A percentile compares a stretch with the other conserved stretches of the same genome.
These are phyloP conservation scores for Clathrus columnatus DNA, from an alignment of 768 basidiomycete genomes.

Conservation along the genomic window DNA sequence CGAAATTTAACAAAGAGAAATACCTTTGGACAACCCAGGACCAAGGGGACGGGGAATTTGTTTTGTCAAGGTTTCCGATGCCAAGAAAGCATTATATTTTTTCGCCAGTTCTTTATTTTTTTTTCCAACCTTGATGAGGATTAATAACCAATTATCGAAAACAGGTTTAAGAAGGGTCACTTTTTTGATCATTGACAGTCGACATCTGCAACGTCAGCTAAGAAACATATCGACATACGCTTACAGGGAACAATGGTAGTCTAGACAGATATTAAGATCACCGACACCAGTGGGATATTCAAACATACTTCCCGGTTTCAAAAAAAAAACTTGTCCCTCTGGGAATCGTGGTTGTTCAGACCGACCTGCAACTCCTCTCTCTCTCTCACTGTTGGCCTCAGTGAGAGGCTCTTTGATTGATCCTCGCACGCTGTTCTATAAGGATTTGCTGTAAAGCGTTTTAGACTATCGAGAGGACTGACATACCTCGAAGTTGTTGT, in stretches of 20 bases:
- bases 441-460: too few relatives aligned
- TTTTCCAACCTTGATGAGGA: constrained; percentile 65
- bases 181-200: constrained; percentile 99
- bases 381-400: constrained; percentile 45
- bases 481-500: too few relatives aligned
- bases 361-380: constrained; percentile 95
- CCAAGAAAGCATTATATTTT: constrained; percentile 98
- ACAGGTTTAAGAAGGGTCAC: constrained; percentile 37
- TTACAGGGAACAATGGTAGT: constrained; percentile 96
- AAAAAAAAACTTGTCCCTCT: constrained; percentile 99
- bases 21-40: constrained; percentile 98
- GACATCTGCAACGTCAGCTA: constrained; percentile 97
- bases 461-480: too few relatives aligned
- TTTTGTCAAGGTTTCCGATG: constrained; percentile 96
- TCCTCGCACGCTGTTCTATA: constrained; percentile 99
- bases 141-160: too few relatives aligned
- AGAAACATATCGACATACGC: constrained; percentile 99
- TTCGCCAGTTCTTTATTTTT: constrained; percentile 99
- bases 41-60: constrained; percentile 99
- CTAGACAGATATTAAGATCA: constrained; percentile 35
- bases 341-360: constrained; percentile 98
- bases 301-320: constrained; percentile 84
- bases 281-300: too few relatives aligned
- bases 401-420: constrained; percentile 87
- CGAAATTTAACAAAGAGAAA: constrained; percentile 14